phyloP scores from a whole-genome alignment of 2,329 filamentous ascomycete species.

The Thielaviopsis ethacetica region DNA sequence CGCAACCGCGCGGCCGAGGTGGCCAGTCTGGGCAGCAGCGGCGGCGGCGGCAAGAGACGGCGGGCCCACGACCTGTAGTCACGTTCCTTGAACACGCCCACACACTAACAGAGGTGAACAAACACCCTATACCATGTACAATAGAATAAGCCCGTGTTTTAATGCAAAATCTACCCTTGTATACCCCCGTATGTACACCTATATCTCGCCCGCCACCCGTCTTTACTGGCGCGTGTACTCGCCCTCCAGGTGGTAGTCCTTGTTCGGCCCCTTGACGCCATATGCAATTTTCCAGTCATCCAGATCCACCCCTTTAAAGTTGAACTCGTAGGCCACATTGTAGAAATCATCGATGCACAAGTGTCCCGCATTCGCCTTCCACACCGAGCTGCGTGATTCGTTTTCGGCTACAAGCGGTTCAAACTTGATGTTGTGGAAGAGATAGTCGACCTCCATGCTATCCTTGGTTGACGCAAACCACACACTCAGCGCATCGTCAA shows the following conservation, averaged over 20 bases:
- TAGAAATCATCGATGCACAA: slow-evolving; percentile 59
- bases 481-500: slow-evolving; percentile 43
- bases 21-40: background rate
- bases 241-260: slow-evolving; percentile 50
- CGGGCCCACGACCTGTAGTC: slow-evolving; percentile 1
- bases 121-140: background rate
- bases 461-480: slow-evolving; percentile 59
- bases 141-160: background rate
- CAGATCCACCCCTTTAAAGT: slow-evolving; percentile 40
- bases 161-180: background rate
- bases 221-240: slow-evolving; percentile 26
- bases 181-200: background rate
- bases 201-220: background rate
- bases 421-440: slow-evolving; percentile 63
- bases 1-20: background rate
- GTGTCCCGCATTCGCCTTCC: slow-evolving; percentile 51
- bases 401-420: slow-evolving; percentile 19
- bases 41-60: background rate
- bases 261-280: slow-evolving; percentile 52
- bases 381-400: slow-evolving; percentile 18
- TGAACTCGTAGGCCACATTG: slow-evolving; percentile 52
- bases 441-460: slow-evolving; percentile 45
- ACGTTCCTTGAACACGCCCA: slow-evolving; percentile 7
- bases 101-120: too few species aligned
- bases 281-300: slow-evolving; percentile 44